Evolutionary conservation across 257 asterid species (phyloP).

Genomic region (Dorcoceras hygrometricum): DNA sequence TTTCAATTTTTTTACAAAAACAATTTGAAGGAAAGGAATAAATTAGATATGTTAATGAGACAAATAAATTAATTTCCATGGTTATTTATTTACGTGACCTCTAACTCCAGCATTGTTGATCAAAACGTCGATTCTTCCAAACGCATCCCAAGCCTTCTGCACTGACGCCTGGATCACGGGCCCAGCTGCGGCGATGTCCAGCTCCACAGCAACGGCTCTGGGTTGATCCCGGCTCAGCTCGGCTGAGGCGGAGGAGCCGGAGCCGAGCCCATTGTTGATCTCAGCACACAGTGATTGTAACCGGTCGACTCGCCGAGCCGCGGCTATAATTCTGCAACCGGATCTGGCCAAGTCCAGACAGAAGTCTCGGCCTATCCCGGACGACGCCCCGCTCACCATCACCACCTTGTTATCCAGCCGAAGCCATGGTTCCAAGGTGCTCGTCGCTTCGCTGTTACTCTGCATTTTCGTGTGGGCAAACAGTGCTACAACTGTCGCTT

Average conservation of each 20-base stretch:
- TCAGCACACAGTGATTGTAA: conserved; percentile 39
- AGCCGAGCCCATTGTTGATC: conserved; percentile 22
- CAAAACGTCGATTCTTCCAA: conserved; percentile 58
- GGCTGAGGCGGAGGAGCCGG: background rate
- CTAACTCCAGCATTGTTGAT: conserved; percentile 64
- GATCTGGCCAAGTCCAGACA: conserved; percentile 42
- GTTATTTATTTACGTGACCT: conserved; percentile 25
- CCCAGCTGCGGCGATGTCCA: conserved; percentile 43
- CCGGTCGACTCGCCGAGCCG: conserved; percentile 49
- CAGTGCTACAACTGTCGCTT: background rate
- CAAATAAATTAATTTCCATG: background rate
- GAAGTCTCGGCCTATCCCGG: conserved; percentile 46
- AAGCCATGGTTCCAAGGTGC: conserved; percentile 34
- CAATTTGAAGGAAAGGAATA: background rate
- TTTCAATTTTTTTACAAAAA: too few relatives aligned
- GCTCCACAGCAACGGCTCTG: conserved; percentile 51
- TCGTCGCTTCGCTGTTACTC: conserved; percentile 9
- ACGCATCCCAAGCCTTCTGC: conserved; percentile 58
- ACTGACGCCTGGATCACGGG: conserved; percentile 39
- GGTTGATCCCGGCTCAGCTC: background rate
- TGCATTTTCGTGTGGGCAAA: background rate
- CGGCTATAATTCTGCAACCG: conserved; percentile 49
- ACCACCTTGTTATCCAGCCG: conserved; percentile 33
- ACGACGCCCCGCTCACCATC: conserved; percentile 56
- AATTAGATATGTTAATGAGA: background rate